Conservation (phyloP, 441 rosid genomes). For the Francoa sonchifolia region DNA sequence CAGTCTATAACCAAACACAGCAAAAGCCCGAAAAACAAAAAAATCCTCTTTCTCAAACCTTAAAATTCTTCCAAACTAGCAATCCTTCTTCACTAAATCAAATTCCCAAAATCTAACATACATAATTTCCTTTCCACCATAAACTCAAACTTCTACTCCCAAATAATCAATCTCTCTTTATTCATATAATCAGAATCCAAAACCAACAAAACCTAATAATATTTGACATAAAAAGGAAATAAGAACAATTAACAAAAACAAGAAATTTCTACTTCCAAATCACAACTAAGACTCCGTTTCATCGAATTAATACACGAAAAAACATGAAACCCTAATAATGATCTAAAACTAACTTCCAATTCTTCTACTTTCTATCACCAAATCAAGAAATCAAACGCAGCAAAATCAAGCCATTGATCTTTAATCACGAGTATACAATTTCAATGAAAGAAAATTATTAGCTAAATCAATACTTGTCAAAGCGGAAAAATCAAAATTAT, state of each 20-base stretch:
- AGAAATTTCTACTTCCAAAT: neutral
- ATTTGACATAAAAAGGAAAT: too few species aligned
- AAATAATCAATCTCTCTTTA: slow-evolving; percentile 4
- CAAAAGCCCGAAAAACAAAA: slow-evolving; percentile 10
- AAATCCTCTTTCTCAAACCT: slow-evolving; percentile 5
- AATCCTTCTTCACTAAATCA: slow-evolving; percentile 2
- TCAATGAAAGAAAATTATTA: too few species aligned
- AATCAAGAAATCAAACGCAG: too few species aligned
- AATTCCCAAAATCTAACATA: neutral
- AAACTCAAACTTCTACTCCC: neutral
- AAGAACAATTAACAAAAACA: too few species aligned
- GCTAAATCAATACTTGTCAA: too few species aligned
- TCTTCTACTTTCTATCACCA: too few species aligned
- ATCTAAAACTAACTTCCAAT: too few species aligned
- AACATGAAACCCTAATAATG: slow-evolving; percentile 2
- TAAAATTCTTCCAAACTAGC: too few species aligned
- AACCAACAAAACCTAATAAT: neutral
- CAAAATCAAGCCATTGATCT: too few species aligned
- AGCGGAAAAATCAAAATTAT: too few species aligned
- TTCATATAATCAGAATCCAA: slow-evolving; percentile 6
- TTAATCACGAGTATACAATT: too few species aligned
- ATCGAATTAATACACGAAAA: neutral
- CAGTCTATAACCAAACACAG: too few species aligned
- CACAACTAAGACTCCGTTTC: neutral
- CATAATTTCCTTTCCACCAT: neutral